These are phyloP conservation scores for Calvatia gigantea DNA, from an alignment of 768 basidiomycete species.

Conservation along the genomic window DNA sequence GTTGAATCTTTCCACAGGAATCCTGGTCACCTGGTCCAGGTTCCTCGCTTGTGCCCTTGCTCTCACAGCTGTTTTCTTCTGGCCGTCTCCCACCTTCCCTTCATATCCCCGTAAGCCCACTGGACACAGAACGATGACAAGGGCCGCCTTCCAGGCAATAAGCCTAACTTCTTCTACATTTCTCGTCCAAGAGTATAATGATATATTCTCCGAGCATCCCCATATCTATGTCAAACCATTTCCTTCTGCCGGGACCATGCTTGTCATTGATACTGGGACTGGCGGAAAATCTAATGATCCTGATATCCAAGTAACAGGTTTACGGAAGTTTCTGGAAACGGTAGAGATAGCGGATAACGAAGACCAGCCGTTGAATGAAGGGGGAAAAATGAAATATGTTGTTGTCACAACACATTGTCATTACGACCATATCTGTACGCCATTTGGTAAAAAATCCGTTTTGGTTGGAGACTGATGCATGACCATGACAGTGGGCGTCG, in stretches of 20 bases:
- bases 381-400: slow-evolving; percentile 38
- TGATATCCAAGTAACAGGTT: slow-evolving; percentile 34
- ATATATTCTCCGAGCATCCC: slow-evolving; percentile 48
- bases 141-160: slow-evolving; percentile 26
- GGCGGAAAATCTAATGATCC: slow-evolving; percentile 43
- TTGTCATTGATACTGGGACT: slow-evolving; percentile 55
- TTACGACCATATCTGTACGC: slow-evolving; percentile 55
- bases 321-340: slow-evolving; percentile 49
- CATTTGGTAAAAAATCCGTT: not conserved
- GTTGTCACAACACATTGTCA: slow-evolving; percentile 53
- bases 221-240: slow-evolving; percentile 51
- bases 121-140: not conserved
- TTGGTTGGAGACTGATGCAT: not conserved
- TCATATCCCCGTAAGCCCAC: not conserved
- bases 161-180: slow-evolving; percentile 29
- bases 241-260: slow-evolving; percentile 33
- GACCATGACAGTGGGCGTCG: slow-evolving; percentile 38
- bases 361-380: slow-evolving; percentile 39
- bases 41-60: not conserved
- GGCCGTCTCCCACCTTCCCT: slow-evolving; percentile 1
- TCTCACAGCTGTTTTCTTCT: slow-evolving; percentile 10
- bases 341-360: slow-evolving; percentile 39
- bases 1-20: too few species aligned
- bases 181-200: slow-evolving; percentile 48
- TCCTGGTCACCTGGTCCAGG: not conserved